Base-by-base conservation (phyloP, 352 stramenopile genomes). In the Globisporangium emineosum region DNA sequence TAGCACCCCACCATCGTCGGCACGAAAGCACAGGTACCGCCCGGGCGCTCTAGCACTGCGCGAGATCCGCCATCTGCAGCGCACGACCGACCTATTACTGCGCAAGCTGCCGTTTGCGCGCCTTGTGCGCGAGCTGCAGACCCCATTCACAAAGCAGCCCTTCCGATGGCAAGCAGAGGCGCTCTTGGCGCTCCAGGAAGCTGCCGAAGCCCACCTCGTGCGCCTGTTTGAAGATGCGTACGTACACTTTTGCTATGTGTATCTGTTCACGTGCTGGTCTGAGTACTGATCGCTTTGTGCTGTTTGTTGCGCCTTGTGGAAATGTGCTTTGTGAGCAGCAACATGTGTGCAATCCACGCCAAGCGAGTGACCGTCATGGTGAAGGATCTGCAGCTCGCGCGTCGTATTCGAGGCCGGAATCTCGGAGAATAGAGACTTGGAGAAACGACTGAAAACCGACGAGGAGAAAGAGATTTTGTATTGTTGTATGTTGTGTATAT, bases 31-130 rank as follows among this genome's bases (percentile, higher is more conserved):
- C 45, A 75, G 80, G 29, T 89, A 76, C 64, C 83, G 75, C 13
- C 75, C 84, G 0, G 93, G 93, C 15, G 75, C 94, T 62, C 55
- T 68, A 15, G 96, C 96, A 5, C 78, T 99, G 15, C 82, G 90
- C 57, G 97, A 99, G 84, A 99, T 99, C 70, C 84, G 97, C 12
- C 75, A 90, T 54, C 96, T 98, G 72, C 97, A 99, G 81, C 86
- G 82, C 27, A 97, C 82, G 54, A 99, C 97, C 0, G 94, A 98
- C 62, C 79, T 99, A 57, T 75, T 99, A 51, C 69, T 99, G 56
- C 91, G 97, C 21, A 97, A 98, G 71, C 78, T 99, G 42, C 97
- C 97, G 30, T 99, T 99, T 73, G 96, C 96, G 17, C 81, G 97
- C 21, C 78, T 99, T 15, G 96, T 98, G 49, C 82, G 93, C 15